phyloP scores from a whole-genome alignment of 2,329 filamentous ascomycete genomes.

The Colletotrichum ledebouriae region DNA sequence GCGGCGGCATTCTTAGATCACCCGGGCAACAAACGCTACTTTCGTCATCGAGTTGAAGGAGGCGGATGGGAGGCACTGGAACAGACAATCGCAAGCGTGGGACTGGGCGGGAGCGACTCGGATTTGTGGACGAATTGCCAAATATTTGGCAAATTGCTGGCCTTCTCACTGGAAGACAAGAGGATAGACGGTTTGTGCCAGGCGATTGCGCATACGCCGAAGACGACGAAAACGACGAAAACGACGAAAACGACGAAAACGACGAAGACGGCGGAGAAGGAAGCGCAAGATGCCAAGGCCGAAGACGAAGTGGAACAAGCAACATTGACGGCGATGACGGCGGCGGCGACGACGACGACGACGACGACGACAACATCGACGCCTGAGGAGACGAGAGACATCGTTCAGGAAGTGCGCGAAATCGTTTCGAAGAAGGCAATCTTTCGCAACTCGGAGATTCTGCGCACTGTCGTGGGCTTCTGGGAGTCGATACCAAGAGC shows the following conservation, averaged over 20 bases:
- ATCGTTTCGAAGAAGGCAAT: conserved; percentile 65
- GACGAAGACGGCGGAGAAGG: conserved; percentile 29
- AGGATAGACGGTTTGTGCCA: conserved; percentile 78
- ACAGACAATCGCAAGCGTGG: conserved; percentile 77
- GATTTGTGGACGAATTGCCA: conserved; percentile 78
- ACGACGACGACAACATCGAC: background rate
- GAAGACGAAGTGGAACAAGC: conserved; percentile 37
- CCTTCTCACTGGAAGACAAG: conserved; percentile 85
- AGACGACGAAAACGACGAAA: background rate
- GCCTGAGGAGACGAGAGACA: conserved; percentile 38
- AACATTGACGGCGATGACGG: background rate
- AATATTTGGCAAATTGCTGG: conserved; percentile 85
- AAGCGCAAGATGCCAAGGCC: conserved; percentile 36
- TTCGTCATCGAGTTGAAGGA: conserved; percentile 79
- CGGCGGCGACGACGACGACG: background rate
- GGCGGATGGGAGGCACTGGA: conserved; percentile 85
- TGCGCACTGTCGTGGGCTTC: conserved; percentile 72
- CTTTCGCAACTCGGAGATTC: conserved; percentile 73
- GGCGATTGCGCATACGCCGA: conserved; percentile 52
- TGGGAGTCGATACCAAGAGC: conserved; percentile 73
- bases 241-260: background rate
- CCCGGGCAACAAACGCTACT: conserved; percentile 89
- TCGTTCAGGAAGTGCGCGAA: conserved; percentile 58
- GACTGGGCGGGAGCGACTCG: conserved; percentile 73
- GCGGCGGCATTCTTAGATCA: conserved; percentile 83